phyloP scores from a whole-genome alignment of 2,329 filamentous ascomycete species.

The Xylariaceae sp. region DNA sequence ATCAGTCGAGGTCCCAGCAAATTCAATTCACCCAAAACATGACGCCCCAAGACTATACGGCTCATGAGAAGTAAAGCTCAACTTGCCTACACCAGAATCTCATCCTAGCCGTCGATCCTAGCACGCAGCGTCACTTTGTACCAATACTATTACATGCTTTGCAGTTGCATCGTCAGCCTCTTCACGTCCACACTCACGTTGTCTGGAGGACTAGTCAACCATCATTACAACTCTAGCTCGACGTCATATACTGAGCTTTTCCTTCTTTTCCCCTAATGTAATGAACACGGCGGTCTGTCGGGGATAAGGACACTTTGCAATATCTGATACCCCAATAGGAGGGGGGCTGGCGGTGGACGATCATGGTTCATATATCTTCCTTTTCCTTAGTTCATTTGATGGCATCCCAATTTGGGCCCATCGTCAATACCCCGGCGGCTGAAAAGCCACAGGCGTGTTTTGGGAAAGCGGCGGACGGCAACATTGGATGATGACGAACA shows the following conservation, averaged over 20 bases:
- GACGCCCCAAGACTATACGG: constrained; percentile 37
- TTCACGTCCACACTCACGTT: constrained; percentile 13
- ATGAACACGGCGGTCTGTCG: constrained; percentile 22
- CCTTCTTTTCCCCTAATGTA: constrained; percentile 20
- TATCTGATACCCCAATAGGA: constrained; percentile 21
- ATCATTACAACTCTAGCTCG: constrained; percentile 4
- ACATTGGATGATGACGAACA: no score
- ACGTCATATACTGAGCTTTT: constrained; percentile 5
- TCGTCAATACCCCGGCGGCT: no score
- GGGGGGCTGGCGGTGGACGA: constrained; percentile 10
- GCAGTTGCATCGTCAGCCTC: constrained; percentile 11
- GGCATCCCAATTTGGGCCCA: no score
- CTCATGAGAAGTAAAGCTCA: not conserved
- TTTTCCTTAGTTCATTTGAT: constrained; percentile 4
- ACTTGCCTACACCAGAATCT: no score
- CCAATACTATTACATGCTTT: constrained; percentile 14
- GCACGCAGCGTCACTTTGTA: constrained; percentile 14
- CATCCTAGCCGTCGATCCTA: not conserved
- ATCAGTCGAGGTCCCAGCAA: constrained; percentile 34
- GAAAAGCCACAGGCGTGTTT: no score
- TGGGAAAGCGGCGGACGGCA: no score
- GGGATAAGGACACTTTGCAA: constrained; percentile 14
- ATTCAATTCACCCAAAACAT: constrained; percentile 44
- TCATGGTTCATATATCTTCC: constrained; percentile 2
- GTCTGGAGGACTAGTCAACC: constrained; percentile 9